A percentile compares a stretch with the other conserved stretches of the same genome.
Conservation (phyloP, 805 yeast genomes). For the Saturnispora diversa region DNA sequence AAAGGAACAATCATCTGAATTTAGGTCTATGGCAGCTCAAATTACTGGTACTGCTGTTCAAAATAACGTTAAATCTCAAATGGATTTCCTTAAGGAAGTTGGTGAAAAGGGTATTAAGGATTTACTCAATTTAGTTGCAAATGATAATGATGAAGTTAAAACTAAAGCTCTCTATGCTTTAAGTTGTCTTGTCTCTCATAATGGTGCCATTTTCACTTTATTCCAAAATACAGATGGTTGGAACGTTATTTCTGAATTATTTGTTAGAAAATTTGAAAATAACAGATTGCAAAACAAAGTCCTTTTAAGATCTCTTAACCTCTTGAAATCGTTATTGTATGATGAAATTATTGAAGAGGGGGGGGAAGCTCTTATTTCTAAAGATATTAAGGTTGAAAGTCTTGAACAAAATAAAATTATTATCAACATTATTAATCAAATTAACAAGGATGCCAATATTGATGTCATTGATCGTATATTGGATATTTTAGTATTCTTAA, state of each 20-base stretch:
- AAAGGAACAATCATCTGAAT: constrained; percentile 25
- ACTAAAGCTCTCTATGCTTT: constrained; percentile 73
- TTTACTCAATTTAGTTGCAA: constrained; percentile 33
- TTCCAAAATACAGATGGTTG: constrained; percentile 61
- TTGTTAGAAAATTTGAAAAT: constrained; percentile 13
- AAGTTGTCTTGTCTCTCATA: constrained; percentile 66
- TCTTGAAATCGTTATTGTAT: constrained; percentile 43
- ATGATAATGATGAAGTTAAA: constrained; percentile 29
- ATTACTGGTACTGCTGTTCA: constrained; percentile 83
- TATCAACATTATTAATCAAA: constrained; percentile 27
- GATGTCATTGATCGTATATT: constrained; percentile 50
- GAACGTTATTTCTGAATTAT: constrained; percentile 34
- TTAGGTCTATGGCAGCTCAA: constrained; percentile 46
- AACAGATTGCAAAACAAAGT: constrained; percentile 12
- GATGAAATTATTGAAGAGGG: constrained; percentile 37
- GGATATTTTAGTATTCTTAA: constrained; percentile 40
- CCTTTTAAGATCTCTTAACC: constrained; percentile 13
- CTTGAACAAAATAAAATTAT: constrained; percentile 33
- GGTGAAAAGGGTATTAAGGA: constrained; percentile 35
- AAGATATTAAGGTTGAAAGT: constrained; percentile 25
- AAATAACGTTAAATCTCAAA: constrained; percentile 73
- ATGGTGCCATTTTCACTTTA: constrained; percentile 41
- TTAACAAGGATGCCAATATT: constrained; percentile 33
- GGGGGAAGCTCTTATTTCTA: neutral
- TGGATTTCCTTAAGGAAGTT: constrained; percentile 47